Base-by-base conservation (phyloP, 2,329 filamentous ascomycete genomes). In the Penicillium occitanis region DNA sequence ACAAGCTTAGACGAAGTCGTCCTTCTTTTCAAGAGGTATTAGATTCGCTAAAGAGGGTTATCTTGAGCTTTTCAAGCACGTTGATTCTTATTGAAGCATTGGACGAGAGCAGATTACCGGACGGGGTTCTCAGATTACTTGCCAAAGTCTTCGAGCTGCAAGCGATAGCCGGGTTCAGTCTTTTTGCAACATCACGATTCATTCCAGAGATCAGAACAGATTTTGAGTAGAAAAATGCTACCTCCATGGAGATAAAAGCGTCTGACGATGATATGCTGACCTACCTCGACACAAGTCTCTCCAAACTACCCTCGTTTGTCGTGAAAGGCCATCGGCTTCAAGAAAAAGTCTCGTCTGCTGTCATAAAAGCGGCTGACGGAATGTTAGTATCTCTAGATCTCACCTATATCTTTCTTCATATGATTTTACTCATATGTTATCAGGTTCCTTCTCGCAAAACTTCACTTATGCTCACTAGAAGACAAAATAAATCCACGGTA, bases 101-200 rank as follows among this genome's bases (percentile, higher is more conserved):
- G 28, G 70, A 72, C 19, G 68, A 72, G 55, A 71, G 69, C 22
- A 58, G 68, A 63, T 50, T 62, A 5, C 19, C 57, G 13, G 65
- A 70, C 10, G 65, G 66, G n/a, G 35, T 50, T 33, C 62, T 19
- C n/a, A 64, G 44, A 40, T 22, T 71, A 17, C 44, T 74, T 13
- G 40, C 50, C 2, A 44, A 67, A 33, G 46, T 75, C 2, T 69
- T 70, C 28, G 66, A 59, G 8, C 64, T 74, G 46, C 70, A 72
- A 17, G 44, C 30, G 0, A 67, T 68, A 17, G 35, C n/a, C 3
- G 57, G 37, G 37, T 46, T 63, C 33, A 73, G 68, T 44, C 28
- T 75, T 51, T 72, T 77, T 64, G 70, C 69, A 25, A 77, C 75
- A 28, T 76, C 75, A n/a, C 68, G 75, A 50, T 61, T 62, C 53